Conservation (phyloP, 352 stramenopile species). For the Phytophthora capsici region DNA sequence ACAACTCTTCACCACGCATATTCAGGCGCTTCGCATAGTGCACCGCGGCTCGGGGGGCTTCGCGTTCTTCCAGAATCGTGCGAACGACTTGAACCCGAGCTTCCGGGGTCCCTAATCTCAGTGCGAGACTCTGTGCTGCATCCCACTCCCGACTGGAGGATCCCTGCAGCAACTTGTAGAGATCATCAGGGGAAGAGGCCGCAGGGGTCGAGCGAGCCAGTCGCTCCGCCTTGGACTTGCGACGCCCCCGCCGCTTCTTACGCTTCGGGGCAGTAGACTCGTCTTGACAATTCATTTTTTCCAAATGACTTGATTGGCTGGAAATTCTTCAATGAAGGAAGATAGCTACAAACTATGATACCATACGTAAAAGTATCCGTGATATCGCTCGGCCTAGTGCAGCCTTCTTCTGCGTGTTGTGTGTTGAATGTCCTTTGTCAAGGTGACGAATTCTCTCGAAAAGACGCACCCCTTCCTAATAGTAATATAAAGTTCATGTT, state of each 20-base stretch:
- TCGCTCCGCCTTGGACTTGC: slow-evolving; percentile 64
- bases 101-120: slow-evolving; percentile 43
- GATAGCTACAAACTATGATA: too few relatives aligned
- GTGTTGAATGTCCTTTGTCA: neutral
- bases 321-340: too few relatives aligned
- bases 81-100: slow-evolving; percentile 48
- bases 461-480: too few relatives aligned
- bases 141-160: slow-evolving; percentile 66
- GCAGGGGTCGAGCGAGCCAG: slow-evolving; percentile 27
- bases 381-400: too few relatives aligned
- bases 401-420: too few relatives aligned
- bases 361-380: too few relatives aligned
- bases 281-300: slow-evolving; percentile 24
- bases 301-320: slow-evolving; percentile 17
- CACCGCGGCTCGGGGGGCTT: slow-evolving; percentile 56
- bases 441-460: neutral
- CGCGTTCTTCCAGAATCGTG: slow-evolving; percentile 43
- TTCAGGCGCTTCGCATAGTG: slow-evolving; percentile 73
- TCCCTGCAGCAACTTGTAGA: slow-evolving; percentile 32
- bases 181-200: slow-evolving; percentile 11
- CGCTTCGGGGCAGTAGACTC: slow-evolving; percentile 4
- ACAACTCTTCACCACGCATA: slow-evolving; percentile 37
- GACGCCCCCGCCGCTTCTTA: slow-evolving; percentile 44
- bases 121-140: slow-evolving; percentile 57
- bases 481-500: too few relatives aligned